phyloP scores from a whole-genome alignment of 495 filamentous ascomycete genomes.

The Thozetella sp. region DNA sequence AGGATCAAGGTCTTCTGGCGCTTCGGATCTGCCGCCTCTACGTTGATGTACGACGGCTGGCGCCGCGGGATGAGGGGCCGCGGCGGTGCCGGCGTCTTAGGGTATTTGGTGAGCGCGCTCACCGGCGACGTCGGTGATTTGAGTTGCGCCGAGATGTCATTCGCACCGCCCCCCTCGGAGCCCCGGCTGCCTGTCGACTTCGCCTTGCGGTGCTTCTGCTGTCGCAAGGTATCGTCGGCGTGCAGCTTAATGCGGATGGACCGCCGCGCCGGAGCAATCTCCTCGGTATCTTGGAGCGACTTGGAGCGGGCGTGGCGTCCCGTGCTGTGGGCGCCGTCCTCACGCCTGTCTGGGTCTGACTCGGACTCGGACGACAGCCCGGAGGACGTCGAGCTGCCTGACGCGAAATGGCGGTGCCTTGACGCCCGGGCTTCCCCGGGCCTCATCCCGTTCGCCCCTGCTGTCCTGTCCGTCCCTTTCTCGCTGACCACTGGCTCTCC shows the following conservation, averaged over 20 bases:
- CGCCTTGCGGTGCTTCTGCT: constrained; percentile 61
- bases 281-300: constrained; percentile 54
- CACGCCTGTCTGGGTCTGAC: constrained; percentile 42
- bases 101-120: constrained; percentile 84
- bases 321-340: constrained; percentile 7
- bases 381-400: constrained; percentile 63
- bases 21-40: constrained; percentile 43
- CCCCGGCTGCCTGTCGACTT: constrained; percentile 40
- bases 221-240: constrained; percentile 72
- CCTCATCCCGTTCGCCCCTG: constrained; percentile 8
- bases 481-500: constrained; percentile 30
- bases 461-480: constrained; percentile 18
- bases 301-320: constrained; percentile 54
- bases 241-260: constrained; percentile 91
- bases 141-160: constrained; percentile 53
- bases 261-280: constrained; percentile 65
- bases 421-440: constrained; percentile 22
- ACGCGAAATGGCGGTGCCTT: constrained; percentile 42
- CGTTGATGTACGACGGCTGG: constrained; percentile 75
- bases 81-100: constrained; percentile 84
- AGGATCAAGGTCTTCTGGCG: constrained; percentile 90
- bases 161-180: constrained; percentile 20
- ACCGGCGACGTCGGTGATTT: constrained; percentile 91
- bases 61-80: constrained; percentile 85
- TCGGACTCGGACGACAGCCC: constrained; percentile 62